phyloP scores from a whole-genome alignment of 148 eudicot genomes.

The Cornus controversa region DNA sequence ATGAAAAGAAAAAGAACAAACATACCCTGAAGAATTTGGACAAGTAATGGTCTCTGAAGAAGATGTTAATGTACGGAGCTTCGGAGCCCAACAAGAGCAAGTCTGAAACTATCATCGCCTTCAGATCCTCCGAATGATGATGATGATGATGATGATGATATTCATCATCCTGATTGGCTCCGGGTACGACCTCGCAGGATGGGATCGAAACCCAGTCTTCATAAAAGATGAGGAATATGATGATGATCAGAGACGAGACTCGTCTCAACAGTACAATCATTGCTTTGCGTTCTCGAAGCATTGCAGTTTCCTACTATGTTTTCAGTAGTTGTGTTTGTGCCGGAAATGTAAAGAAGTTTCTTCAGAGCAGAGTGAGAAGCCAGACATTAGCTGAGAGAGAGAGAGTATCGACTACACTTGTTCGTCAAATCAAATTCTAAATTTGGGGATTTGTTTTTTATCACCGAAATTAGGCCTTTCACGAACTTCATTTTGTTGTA shows the following conservation, averaged over 20 bases:
- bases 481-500: too few relatives aligned
- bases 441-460: too few relatives aligned
- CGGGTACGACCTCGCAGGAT: conserved; percentile 21
- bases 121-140: conserved; percentile 17
- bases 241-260: conserved; percentile 7
- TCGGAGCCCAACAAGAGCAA: conserved; percentile 30
- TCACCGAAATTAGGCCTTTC: too few relatives aligned
- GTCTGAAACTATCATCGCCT: conserved; percentile 32
- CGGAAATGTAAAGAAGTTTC: background rate
- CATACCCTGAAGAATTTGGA: conserved; percentile 28
- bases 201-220: conserved; percentile 22
- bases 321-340: background rate
- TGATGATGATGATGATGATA: conserved; percentile 9
- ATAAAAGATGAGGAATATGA: conserved; percentile 8
- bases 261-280: conserved; percentile 5
- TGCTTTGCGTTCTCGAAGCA: background rate
- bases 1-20: background rate
- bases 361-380: too few relatives aligned
- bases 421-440: too few relatives aligned
- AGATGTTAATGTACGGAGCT: conserved; percentile 16
- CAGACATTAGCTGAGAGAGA: too few relatives aligned
- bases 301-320: too few relatives aligned
- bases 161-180: background rate
- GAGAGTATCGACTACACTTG: too few relatives aligned
- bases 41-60: conserved; percentile 28